Conservation (phyloP, 306 rosid genomes). For the Prinsepia uniflora region DNA sequence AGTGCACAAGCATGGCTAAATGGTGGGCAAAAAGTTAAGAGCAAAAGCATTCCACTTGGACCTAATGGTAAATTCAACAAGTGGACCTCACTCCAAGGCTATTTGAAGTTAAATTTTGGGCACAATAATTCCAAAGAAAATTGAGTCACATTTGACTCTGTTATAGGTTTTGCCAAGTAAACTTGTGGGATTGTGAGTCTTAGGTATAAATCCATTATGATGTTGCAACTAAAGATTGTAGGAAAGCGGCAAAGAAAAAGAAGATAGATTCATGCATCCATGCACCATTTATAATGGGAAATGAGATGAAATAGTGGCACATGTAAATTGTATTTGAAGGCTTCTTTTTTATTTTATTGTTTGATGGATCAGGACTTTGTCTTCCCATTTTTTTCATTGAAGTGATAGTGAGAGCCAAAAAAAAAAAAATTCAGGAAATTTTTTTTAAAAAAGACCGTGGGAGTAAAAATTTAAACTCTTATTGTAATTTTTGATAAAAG, state of each 20-base stretch:
- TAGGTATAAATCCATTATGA: slow-evolving; percentile 52
- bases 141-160: slow-evolving; percentile 42
- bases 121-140: slow-evolving; percentile 6
- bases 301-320: neutral
- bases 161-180: slow-evolving; percentile 28
- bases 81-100: slow-evolving; percentile 40
- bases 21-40: slow-evolving; percentile 28
- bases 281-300: too few species aligned
- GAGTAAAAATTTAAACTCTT: too few species aligned
- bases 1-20: slow-evolving; percentile 33
- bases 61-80: slow-evolving; percentile 26
- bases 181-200: slow-evolving; percentile 41
- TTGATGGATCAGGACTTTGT: too few species aligned
- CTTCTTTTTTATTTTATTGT: neutral
- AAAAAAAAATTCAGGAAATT: too few species aligned
- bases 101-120: slow-evolving; percentile 19
- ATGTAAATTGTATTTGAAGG: neutral
- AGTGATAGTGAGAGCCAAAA: too few species aligned
- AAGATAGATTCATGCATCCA: slow-evolving; percentile 32
- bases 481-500: too few species aligned
- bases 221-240: slow-evolving; percentile 14
- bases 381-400: too few species aligned
- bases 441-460: too few species aligned
- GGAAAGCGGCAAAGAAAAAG: slow-evolving; percentile 12
- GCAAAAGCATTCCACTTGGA: slow-evolving; percentile 28